Percentiles rank a stretch among this genome's conserved stretches.
Evolutionary conservation across 2,329 filamentous ascomycete species (phyloP).

Genomic region (Colletotrichum sidae): DNA sequence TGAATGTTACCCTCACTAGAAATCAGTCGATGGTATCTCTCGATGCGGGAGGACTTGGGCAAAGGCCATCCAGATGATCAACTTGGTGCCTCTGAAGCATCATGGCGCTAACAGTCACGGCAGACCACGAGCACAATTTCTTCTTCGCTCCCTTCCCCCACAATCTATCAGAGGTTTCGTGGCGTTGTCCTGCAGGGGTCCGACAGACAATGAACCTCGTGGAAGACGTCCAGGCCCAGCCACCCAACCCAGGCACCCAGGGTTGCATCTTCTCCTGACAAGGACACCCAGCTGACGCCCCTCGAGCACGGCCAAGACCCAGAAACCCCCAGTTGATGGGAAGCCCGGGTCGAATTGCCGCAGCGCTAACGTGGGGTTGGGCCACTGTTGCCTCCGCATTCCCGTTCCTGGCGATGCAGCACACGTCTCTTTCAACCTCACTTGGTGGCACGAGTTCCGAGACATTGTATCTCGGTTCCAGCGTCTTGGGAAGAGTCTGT

Average conservation of each 20-base stretch:
- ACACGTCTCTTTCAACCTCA: conserved; percentile 36
- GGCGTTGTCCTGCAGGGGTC: conserved; percentile 22
- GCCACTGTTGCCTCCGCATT: conserved; percentile 33
- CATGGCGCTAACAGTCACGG: not conserved
- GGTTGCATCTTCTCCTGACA: conserved; percentile 26
- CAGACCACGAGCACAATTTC: not conserved
- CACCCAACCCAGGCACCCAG: not conserved
- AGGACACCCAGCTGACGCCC: conserved; percentile 18
- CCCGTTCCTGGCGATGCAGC: conserved; percentile 33
- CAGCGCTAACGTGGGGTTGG: conserved; percentile 26
- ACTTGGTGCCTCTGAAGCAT: not conserved
- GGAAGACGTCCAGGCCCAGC: not conserved
- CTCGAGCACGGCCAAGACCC: conserved; percentile 1
- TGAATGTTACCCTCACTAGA: no score
- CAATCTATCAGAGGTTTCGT: conserved; percentile 21
- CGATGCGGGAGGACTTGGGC: not conserved
- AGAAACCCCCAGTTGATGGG: conserved; percentile 18
- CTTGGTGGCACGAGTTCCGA: not conserved
- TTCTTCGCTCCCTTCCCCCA: conserved; percentile 8
- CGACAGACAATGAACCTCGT: conserved; percentile 1
- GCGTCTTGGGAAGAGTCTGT: not conserved
- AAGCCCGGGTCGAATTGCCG: conserved; percentile 34
- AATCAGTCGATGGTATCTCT: not conserved
- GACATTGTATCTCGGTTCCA: conserved; percentile 17
- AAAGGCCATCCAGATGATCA: not conserved